Conservation (phyloP, 805 yeast genomes). For the Ogataea henricii region DNA sequence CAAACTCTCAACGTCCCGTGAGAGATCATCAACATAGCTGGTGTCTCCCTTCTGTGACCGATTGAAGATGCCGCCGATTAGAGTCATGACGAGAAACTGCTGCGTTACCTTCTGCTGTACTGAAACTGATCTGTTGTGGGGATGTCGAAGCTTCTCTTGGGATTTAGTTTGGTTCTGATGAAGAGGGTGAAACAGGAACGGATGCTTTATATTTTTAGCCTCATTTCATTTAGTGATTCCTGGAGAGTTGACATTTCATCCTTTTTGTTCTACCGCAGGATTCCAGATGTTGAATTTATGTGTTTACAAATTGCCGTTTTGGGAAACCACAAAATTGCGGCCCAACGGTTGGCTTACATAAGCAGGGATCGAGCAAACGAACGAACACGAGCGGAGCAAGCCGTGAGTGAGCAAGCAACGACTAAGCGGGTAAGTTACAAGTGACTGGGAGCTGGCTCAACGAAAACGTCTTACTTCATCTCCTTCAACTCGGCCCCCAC, state of each 20-base stretch:
- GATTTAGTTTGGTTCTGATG: not conserved
- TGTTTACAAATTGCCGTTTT: constrained; percentile 11
- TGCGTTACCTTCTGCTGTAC: not conserved
- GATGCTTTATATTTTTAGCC: not conserved
- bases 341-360: not conserved
- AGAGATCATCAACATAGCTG: constrained; percentile 35
- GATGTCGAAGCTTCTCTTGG: not conserved
- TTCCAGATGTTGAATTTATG: constrained; percentile 3
- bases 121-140: not conserved
- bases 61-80: constrained; percentile 35
- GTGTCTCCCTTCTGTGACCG: constrained; percentile 30
- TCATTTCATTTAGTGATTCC: not conserved
- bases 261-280: constrained; percentile 4
- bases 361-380: no score
- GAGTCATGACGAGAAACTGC: constrained; percentile 22
- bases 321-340: constrained; percentile 1
- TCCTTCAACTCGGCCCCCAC: no score
- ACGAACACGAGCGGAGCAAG: no score
- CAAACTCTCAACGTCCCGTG: constrained; percentile 37
- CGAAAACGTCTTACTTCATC: no score
- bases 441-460: no score
- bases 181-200: not conserved
- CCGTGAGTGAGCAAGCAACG: no score
- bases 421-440: no score
- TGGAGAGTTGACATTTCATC: not conserved